phyloP scores from a whole-genome alignment of 176 grass and related monocot species.

The Areca catechu region DNA sequence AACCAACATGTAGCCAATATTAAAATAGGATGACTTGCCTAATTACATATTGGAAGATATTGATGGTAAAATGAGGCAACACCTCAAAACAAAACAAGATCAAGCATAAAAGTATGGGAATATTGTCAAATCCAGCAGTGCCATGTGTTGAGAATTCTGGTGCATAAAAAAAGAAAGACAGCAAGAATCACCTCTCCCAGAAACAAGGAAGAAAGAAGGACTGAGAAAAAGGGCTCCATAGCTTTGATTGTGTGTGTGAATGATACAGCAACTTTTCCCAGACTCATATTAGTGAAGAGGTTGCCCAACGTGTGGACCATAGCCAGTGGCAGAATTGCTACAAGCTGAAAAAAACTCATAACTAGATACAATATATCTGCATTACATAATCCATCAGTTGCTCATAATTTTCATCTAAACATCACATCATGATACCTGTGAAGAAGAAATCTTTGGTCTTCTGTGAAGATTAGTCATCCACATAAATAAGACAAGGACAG shows the following conservation, averaged over 20 bases:
- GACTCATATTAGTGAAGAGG: slow-evolving; percentile 78
- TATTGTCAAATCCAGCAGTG: slow-evolving; percentile 6
- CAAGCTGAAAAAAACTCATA: slow-evolving; percentile 28
- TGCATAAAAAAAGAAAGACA: not conserved
- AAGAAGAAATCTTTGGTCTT: slow-evolving; percentile 53
- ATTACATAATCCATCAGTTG: no score
- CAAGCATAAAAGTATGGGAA: not conserved
- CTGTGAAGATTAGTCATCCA: slow-evolving; percentile 45
- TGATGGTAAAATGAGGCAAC: no score
- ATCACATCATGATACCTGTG: slow-evolving; percentile 37
- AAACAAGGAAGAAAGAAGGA: slow-evolving; percentile 64
- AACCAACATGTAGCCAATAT: no score
- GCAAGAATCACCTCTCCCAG: slow-evolving; percentile 47
- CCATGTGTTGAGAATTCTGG: not conserved
- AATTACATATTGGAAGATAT: no score
- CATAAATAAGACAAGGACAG: slow-evolving; percentile 24
- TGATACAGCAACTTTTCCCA: slow-evolving; percentile 63
- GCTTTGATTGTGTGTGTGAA: slow-evolving; percentile 81
- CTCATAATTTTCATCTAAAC: slow-evolving; percentile 4
- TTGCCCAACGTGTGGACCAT: slow-evolving; percentile 68
- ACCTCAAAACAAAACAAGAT: no score
- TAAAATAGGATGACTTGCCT: no score
- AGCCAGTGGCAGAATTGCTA: slow-evolving; percentile 50
- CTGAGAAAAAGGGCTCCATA: slow-evolving; percentile 83
- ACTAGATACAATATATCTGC: no score